Evolutionary conservation across 2,329 filamentous ascomycete genomes (phyloP).

Genomic region (Aspergillus sp.): DNA sequence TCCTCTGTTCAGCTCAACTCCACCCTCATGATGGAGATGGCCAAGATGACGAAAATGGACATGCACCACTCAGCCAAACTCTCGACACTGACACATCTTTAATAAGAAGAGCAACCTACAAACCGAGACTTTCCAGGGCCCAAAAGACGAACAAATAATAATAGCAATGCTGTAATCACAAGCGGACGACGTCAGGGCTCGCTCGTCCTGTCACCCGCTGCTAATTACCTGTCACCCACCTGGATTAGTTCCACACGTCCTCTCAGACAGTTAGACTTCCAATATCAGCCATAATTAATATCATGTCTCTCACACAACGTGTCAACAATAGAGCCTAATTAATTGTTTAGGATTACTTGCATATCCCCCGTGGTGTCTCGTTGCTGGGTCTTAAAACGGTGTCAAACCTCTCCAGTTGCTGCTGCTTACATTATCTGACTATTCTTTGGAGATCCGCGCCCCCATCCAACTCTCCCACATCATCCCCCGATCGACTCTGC

Average conservation of each 20-base stretch:
- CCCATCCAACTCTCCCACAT: constrained; percentile 30
- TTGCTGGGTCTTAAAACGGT: constrained; percentile 3
- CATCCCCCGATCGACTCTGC: constrained; percentile 31
- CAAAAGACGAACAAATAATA: constrained; percentile 10
- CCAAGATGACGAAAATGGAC: constrained; percentile 36
- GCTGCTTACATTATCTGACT: constrained; percentile 30
- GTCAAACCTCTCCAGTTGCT: constrained; percentile 4
- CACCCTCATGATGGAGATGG: constrained; percentile 28
- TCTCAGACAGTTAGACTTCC: constrained; percentile 1
- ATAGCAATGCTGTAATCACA: constrained; percentile 11
- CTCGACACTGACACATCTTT: neutral
- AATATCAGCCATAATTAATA: constrained; percentile 4
- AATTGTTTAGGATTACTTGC: constrained; percentile 20
- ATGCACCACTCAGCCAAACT: constrained; percentile 13
- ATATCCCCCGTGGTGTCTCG: constrained; percentile 14
- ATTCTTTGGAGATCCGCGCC: constrained; percentile 26
- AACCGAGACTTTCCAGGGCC: neutral
- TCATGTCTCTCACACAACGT: constrained; percentile 8
- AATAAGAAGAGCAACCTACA: neutral
- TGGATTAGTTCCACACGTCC: neutral
- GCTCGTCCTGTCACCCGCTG: constrained; percentile 2
- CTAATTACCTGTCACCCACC: constrained; percentile 12
- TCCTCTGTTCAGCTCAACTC: constrained; percentile 28
- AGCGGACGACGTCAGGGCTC: constrained; percentile 9
- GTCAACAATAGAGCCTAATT: constrained; percentile 8